phyloP scores from a whole-genome alignment of 805 yeast species.

The Zygoascus bituminiphila region DNA sequence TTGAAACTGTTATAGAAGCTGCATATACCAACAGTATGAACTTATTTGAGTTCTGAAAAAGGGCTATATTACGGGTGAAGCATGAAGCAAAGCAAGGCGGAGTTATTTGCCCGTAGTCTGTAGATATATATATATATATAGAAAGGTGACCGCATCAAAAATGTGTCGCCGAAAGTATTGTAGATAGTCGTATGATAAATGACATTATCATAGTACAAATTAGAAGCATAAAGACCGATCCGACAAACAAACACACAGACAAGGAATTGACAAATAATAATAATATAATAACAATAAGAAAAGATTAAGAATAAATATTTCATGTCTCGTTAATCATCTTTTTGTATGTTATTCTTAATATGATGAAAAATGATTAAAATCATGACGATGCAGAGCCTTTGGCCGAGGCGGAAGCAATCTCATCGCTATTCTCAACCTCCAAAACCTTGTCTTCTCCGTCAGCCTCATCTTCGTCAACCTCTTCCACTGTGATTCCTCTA shows the following conservation, averaged over 20 bases:
- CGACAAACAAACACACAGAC: not conserved
- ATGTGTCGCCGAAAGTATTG: too few relatives aligned
- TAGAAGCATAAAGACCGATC: too few relatives aligned
- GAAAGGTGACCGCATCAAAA: too few relatives aligned
- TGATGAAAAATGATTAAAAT: not conserved
- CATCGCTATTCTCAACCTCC: not conserved
- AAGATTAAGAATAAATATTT: slow-evolving; percentile 1
- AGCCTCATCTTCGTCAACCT: slow-evolving; percentile 11
- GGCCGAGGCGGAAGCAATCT: not conserved
- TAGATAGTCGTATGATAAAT: too few relatives aligned
- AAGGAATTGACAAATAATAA: not conserved
- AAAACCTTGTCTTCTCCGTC: not conserved
- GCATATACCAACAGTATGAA: slow-evolving; percentile 46
- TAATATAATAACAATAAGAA: not conserved
- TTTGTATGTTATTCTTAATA: not conserved
- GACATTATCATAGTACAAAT: too few relatives aligned
- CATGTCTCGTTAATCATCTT: slow-evolving; percentile 2
- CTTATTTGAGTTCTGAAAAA: slow-evolving; percentile 33
- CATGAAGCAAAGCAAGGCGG: too few relatives aligned
- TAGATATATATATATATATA: too few relatives aligned
- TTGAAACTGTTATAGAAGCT: slow-evolving; percentile 38
- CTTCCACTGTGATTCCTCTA: slow-evolving; percentile 14
- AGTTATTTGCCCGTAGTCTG: too few relatives aligned
- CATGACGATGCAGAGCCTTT: not conserved
- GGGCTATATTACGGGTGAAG: not conserved